Conservation (phyloP, 108 stramenopile species). For the Nitzschia sp. region DNA sequence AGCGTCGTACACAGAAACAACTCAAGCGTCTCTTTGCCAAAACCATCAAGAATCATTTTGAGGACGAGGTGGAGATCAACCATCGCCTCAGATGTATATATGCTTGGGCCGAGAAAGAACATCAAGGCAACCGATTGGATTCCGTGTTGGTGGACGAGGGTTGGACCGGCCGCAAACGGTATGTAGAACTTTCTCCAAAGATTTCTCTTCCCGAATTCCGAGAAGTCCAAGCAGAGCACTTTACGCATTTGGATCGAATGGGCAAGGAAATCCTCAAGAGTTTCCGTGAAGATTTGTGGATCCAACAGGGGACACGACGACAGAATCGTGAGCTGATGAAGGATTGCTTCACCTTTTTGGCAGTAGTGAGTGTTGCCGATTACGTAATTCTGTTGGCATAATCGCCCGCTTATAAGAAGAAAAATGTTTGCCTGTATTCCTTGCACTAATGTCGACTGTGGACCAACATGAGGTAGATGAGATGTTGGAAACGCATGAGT, state of each 20-base stretch:
- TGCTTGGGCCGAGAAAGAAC: slow-evolving; percentile 86
- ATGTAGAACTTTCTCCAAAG: slow-evolving; percentile 84
- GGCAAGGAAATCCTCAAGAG: slow-evolving; percentile 71
- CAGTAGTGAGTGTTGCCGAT: slow-evolving; percentile 72
- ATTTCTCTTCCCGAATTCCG: slow-evolving; percentile 80
- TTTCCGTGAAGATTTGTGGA: slow-evolving; percentile 81
- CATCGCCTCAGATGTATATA: slow-evolving; percentile 88
- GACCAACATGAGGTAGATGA: background rate
- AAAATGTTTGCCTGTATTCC: too few relatives aligned
- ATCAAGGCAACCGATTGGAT: slow-evolving; percentile 78
- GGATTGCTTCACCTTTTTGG: slow-evolving; percentile 69
- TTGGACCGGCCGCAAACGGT: slow-evolving; percentile 75
- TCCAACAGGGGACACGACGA: slow-evolving; percentile 74
- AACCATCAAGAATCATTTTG: slow-evolving; percentile 63
- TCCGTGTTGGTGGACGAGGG: slow-evolving; percentile 73
- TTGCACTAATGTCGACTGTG: background rate
- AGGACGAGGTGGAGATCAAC: slow-evolving; percentile 79
- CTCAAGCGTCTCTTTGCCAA: slow-evolving; percentile 55
- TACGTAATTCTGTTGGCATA: slow-evolving; percentile 38
- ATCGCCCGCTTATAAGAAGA: too few relatives aligned
- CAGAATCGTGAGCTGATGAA: slow-evolving; percentile 65
- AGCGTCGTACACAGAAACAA: slow-evolving; percentile 49
- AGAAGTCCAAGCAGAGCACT: slow-evolving; percentile 71
- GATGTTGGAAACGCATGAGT: too few relatives aligned
- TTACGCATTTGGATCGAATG: slow-evolving; percentile 76